A percentile compares a stretch with the other conserved stretches of the same genome.
These are phyloP conservation scores for Pholiota molesta DNA, from an alignment of 768 basidiomycete species.

Conservation along the genomic window DNA sequence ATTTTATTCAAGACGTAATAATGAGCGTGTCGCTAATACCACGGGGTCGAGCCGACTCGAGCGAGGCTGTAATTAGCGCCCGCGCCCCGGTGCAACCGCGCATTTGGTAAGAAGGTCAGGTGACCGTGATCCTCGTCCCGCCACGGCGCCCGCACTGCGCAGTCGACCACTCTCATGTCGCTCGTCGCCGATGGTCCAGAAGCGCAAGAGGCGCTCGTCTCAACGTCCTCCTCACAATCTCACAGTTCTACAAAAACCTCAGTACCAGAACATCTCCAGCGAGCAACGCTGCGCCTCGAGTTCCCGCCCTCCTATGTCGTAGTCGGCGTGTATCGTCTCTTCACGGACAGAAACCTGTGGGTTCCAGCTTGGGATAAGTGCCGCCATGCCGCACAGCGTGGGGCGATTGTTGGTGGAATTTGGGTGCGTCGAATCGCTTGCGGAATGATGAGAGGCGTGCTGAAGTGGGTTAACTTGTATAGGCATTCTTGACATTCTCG, in stretches of 20 bases:
- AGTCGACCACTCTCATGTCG: constrained; percentile 8
- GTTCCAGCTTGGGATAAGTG: constrained; percentile 86
- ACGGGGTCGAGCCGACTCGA: no score
- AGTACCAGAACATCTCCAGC: constrained; percentile 39
- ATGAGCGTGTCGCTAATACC: no score
- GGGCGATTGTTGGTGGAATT: constrained; percentile 63
- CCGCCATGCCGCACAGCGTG: constrained; percentile 72
- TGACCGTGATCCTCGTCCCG: no score
- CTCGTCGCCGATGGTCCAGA: constrained; percentile 22
- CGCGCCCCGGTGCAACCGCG: no score
- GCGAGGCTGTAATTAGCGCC: no score
- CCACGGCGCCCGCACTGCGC: no score
- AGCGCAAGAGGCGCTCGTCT: constrained; percentile 25
- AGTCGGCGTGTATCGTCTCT: constrained; percentile 83
- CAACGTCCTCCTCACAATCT: neutral
- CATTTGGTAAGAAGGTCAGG: no score
- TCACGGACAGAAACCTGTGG: constrained; percentile 71
- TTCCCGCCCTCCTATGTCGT: constrained; percentile 85
- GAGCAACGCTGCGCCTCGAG: constrained; percentile 63
- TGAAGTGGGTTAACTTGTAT: constrained; percentile 2
- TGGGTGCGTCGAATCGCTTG: constrained; percentile 55
- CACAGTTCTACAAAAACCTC: neutral
- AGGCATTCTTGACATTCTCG: constrained; percentile 73
- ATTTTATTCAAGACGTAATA: no score
- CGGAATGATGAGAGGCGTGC: neutral